Evolutionary conservation across 2,329 filamentous ascomycete genomes (phyloP), one percentile per base, ranked within the genome.

Genomic region (Pseudogymnoascus sp.): DNA sequence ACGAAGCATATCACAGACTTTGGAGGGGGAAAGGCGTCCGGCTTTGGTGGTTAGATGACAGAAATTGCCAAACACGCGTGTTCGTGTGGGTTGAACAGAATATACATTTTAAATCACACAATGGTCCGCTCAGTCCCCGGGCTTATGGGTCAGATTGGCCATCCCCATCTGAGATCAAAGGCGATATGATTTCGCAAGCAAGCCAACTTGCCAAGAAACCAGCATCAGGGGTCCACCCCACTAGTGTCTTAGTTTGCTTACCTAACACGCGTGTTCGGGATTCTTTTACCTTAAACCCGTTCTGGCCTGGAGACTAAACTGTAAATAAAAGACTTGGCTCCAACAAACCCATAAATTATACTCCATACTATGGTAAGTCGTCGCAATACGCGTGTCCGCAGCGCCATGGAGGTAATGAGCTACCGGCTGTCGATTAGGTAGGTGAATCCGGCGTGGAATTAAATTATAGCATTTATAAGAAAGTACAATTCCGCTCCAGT

Each of bases 1-100:
- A 64, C 69, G 67, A 62, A 69, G 67, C 67, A 62, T 62, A 61
- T 61, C 16, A 45, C 29, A 57, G 29, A 34, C 16, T 57, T 6
- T 18, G 5, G 8, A 34, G 26, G 10, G 10, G 26, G n/a, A 21
- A 12, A 57, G 34, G 29, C 18, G n/a, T 18, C n/a, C 8, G n/a
- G n/a, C 26, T 18, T 34, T 12, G 47, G 47, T 6, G 47, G n/a
- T 18, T 57, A 34, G 51, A 34, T 34, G 51, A 18, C 34, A 16
- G 26, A 34, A 57, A 18, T 57, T 16, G 5, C 26, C 51, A 11
- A 34, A 34, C 51, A 57, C n/a, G 29, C 51, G 51, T 57, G 12
- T 57, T 57, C 26, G n/a, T 57, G 29, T 29, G 3, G 26, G 29
- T 12, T 34, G n/a, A 2, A 57, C 5, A 57, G 34, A 34, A 18